Base-by-base conservation (phyloP, 2,329 filamentous ascomycete genomes). In the Calonectria hawksworthii region DNA sequence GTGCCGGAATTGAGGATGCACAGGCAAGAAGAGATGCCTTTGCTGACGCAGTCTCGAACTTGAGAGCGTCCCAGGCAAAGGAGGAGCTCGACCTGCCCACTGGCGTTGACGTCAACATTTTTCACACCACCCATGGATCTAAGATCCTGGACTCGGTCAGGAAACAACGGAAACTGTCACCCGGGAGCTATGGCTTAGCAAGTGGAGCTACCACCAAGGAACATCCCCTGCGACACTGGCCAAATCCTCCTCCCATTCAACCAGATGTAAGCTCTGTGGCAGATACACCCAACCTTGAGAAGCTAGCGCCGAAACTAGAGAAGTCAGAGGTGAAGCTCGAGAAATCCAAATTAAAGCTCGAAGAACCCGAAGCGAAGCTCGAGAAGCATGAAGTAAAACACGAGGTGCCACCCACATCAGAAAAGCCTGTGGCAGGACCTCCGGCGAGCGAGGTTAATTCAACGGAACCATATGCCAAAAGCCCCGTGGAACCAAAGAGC, bases 71-170 rank as follows among this genome's bases (percentile, higher is more conserved):
- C 72, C 70, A 75, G 18, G 44, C 72, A 14, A 75, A 75, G 30
- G 82, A 80, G 36, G 80, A 82, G 32, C 79, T 84, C 13, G 84
- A 86, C 38, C 75, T 86, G 0, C 87, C 88, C 3, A 77, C 83
- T 0, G 87, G 82, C 30, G 80, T 89, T 28, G 84, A 89, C 69
- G 77, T 89, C 66, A 87, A 89, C 64, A 80, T 90, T 26, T 91
- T 91, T 70, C 88, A 87, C 72, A 89, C 88, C 2, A 80, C 78
- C 18, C 83, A 84, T 32, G 88, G 87, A 4, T 88, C 89, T 2
- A 86, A 86, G 54, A 84, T 90, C 10, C 69, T 90, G 47, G 82
- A 84, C 1, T 85, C 85, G 1, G 28, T 85, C n/a, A 78, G 82
- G 26, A 83, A 84, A 50, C 79, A 81, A 59, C 71, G 72, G n/a